Percentiles rank a stretch among this genome's conserved stretches.
Conservation (phyloP, 805 yeast genomes). For the Cyberlindnera maritima region DNA sequence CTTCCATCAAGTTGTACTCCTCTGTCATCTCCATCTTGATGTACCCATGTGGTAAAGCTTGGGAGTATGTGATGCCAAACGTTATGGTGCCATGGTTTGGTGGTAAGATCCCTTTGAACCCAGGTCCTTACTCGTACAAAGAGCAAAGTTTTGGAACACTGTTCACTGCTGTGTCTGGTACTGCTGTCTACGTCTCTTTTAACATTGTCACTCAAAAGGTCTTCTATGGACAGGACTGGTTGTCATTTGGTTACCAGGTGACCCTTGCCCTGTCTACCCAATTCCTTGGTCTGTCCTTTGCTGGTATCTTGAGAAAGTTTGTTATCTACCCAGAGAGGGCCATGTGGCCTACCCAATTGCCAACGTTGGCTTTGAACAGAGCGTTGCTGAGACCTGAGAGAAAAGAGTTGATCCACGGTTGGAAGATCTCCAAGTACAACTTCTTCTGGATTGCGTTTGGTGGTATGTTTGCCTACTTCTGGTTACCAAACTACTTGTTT, state of each 20-base stretch:
- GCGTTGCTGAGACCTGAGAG: slow-evolving; percentile 40
- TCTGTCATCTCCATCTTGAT: slow-evolving; percentile 45
- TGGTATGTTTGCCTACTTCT: slow-evolving; percentile 39
- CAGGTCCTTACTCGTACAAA: slow-evolving; percentile 63
- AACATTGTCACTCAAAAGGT: slow-evolving; percentile 37
- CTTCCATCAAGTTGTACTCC: slow-evolving; percentile 43
- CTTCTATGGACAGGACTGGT: slow-evolving; percentile 30
- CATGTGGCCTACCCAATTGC: slow-evolving; percentile 53
- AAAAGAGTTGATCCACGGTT: slow-evolving; percentile 32
- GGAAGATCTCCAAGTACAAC: slow-evolving; percentile 34
- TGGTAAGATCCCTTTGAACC: slow-evolving; percentile 44
- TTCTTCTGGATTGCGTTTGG: slow-evolving; percentile 32
- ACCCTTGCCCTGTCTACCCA: slow-evolving; percentile 53
- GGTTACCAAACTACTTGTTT: slow-evolving; percentile 46
- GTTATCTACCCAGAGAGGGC: slow-evolving; percentile 49
- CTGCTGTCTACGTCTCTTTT: slow-evolving; percentile 33
- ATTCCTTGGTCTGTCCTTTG: slow-evolving; percentile 65
- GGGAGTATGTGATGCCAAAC: slow-evolving; percentile 44
- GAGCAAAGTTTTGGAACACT: slow-evolving; percentile 65
- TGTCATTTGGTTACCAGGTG: slow-evolving; percentile 49
- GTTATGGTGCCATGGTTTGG: slow-evolving; percentile 40
- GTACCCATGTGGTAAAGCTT: slow-evolving; percentile 43
- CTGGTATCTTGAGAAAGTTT: slow-evolving; percentile 59
- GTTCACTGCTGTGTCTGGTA: slow-evolving; percentile 32
- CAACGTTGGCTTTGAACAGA: slow-evolving; percentile 46